Conservation (phyloP, 192 early-diverging fungal species). For the Backusella circina region DNA sequence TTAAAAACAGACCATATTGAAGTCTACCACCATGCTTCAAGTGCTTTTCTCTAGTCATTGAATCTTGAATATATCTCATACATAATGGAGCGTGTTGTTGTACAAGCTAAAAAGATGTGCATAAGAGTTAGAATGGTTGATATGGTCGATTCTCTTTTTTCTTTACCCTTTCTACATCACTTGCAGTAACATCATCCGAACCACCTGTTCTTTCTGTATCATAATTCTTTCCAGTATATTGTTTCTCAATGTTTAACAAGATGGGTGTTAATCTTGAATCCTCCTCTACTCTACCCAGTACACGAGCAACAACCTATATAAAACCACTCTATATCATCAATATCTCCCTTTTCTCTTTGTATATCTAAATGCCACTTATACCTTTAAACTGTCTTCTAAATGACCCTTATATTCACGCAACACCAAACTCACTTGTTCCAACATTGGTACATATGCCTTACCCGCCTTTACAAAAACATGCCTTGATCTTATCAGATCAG, state of each 20-base stretch:
- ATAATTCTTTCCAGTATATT: constrained; percentile 74
- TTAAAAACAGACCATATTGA: constrained; percentile 93
- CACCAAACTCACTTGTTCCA: constrained; percentile 69
- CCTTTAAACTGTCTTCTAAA: constrained; percentile 53
- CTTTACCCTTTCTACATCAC: constrained; percentile 59
- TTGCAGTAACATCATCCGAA: constrained; percentile 56
- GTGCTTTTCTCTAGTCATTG: constrained; percentile 73
- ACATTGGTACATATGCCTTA: constrained; percentile 69
- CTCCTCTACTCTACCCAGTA: constrained; percentile 85
- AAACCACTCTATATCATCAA: not conserved
- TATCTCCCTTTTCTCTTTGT: not conserved
- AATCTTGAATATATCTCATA: constrained; percentile 80
- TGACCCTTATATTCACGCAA: constrained; percentile 70
- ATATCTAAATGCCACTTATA: constrained; percentile 4
- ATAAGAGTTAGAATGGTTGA: not conserved
- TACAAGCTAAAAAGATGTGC: constrained; percentile 32
- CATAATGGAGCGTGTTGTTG: constrained; percentile 83
- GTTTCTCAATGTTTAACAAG: constrained; percentile 80
- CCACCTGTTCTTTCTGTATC: not conserved
- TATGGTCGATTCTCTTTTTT: not conserved
- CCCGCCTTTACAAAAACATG: constrained; percentile 62
- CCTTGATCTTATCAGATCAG: constrained; percentile 55
- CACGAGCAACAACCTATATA: constrained; percentile 63
- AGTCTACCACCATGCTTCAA: constrained; percentile 85
- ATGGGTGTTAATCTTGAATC: constrained; percentile 89